Percentiles rank a stretch among this genome's conserved stretches.
These are phyloP conservation scores for Colletotrichum sp. DNA, from an alignment of 2,329 filamentous ascomycete species.

Conservation along the genomic window DNA sequence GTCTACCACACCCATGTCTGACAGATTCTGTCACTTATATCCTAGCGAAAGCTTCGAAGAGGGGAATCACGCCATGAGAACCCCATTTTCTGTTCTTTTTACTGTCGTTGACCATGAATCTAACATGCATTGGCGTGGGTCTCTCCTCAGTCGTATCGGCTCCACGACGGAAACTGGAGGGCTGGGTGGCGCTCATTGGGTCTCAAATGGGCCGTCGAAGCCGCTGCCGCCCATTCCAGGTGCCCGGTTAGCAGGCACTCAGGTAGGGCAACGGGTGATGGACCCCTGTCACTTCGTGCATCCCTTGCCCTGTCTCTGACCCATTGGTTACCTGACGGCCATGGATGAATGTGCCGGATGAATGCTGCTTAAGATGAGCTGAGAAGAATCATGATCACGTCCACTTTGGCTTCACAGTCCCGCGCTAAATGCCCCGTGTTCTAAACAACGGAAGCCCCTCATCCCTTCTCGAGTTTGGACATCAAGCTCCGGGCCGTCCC, in stretches of 20 bases:
- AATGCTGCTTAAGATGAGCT: not conserved
- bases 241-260: constrained; percentile 2
- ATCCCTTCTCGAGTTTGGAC: not conserved
- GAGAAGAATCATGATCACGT: not conserved
- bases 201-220: not conserved
- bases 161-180: not conserved
- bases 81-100: not conserved
- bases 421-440: not conserved
- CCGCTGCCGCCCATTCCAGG: not conserved
- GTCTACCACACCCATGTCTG: not conserved
- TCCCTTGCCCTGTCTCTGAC: not conserved
- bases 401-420: not conserved
- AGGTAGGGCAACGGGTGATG: not conserved
- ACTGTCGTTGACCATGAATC: not conserved
- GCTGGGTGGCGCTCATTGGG: not conserved
- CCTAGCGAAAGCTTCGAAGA: not conserved
- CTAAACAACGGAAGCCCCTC: not conserved
- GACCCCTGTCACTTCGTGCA: not conserved
- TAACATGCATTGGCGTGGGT: not conserved
- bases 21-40: not conserved
- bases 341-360: not conserved
- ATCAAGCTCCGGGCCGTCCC: not conserved
- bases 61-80: not conserved
- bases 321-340: not conserved
- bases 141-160: not conserved